Evolutionary conservation across 257 asterid species (phyloP).

Genomic region (Przewalskia tangutica): DNA sequence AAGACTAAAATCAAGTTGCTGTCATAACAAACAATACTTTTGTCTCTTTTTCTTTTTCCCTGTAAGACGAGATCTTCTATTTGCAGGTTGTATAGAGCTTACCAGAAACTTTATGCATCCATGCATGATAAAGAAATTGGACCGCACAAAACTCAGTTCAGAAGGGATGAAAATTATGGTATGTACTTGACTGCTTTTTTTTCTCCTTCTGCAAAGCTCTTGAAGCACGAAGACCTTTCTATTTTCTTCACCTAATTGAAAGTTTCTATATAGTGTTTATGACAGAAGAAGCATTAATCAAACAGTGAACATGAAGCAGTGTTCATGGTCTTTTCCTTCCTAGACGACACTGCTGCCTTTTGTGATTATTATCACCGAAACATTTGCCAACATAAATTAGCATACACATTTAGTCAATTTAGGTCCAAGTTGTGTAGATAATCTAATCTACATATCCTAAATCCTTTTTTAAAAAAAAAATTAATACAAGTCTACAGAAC

Average conservation of each 20-base stretch:
- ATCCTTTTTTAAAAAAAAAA: background rate
- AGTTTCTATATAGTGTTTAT: background rate
- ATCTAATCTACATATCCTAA: background rate
- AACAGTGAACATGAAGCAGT: background rate
- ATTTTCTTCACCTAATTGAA: background rate
- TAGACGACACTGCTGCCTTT: background rate
- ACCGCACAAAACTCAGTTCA: constrained; percentile 90
- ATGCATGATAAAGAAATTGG: constrained; percentile 82
- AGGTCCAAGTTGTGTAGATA: background rate
- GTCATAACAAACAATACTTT: background rate
- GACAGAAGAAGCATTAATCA: no score
- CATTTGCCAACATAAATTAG: no score
- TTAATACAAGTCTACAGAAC: background rate
- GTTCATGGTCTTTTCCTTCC: background rate
- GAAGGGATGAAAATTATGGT: constrained; percentile 95
- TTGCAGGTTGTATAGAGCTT: constrained; percentile 75
- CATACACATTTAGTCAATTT: background rate
- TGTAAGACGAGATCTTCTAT: constrained; percentile 2
- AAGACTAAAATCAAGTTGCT: constrained; percentile 1
- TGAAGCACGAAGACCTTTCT: background rate
- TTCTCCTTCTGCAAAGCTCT: background rate
- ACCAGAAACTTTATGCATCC: constrained; percentile 65
- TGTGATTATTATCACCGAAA: background rate
- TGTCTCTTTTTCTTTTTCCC: background rate
- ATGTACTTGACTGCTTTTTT: background rate